Percentiles rank a stretch among this genome's conserved stretches.
phyloP scores from a whole-genome alignment of 495 filamentous ascomycete species.

The Lasiosphaeria miniovina region DNA sequence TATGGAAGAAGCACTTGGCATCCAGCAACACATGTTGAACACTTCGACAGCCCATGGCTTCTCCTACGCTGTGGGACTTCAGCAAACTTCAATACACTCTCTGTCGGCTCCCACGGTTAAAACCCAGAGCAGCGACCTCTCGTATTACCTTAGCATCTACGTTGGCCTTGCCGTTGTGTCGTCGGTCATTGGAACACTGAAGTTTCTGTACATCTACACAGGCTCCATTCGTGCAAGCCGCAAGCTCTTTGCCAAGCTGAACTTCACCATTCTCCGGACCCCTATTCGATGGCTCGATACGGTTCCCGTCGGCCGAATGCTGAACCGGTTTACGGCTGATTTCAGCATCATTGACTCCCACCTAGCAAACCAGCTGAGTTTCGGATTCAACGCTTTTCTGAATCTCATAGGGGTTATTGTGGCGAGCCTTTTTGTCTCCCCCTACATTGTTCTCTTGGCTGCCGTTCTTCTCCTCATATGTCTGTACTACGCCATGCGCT shows the following conservation, averaged over 20 bases:
- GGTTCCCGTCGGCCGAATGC: slow-evolving; percentile 69
- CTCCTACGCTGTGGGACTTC: slow-evolving; percentile 34
- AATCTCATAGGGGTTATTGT: slow-evolving; percentile 57
- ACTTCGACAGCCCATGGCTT: slow-evolving; percentile 26
- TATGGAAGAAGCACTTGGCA: slow-evolving; percentile 25
- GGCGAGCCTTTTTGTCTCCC: slow-evolving; percentile 61
- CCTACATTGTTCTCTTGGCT: slow-evolving; percentile 58
- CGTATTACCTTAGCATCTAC: slow-evolving; percentile 68
- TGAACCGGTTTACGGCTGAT: slow-evolving; percentile 79
- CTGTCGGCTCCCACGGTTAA: slow-evolving; percentile 23
- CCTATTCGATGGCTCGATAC: slow-evolving; percentile 79
- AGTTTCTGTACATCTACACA: slow-evolving; percentile 56
- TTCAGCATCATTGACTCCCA: slow-evolving; percentile 68
- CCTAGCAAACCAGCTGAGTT: slow-evolving; percentile 57
- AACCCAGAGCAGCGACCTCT: slow-evolving; percentile 33
- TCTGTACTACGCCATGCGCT: slow-evolving; percentile 55
- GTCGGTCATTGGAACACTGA: slow-evolving; percentile 54
- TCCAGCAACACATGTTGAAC: slow-evolving; percentile 15
- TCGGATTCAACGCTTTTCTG: slow-evolving; percentile 49
- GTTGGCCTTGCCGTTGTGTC: slow-evolving; percentile 55
- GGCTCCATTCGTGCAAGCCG: slow-evolving; percentile 63
- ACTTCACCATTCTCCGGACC: slow-evolving; percentile 62
- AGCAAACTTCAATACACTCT: slow-evolving; percentile 35
- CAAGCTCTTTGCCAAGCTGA: slow-evolving; percentile 61
- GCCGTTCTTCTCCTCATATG: slow-evolving; percentile 53